Base-by-base conservation (phyloP, 2,329 filamentous ascomycete species). In the Aspergillus caelatus region DNA sequence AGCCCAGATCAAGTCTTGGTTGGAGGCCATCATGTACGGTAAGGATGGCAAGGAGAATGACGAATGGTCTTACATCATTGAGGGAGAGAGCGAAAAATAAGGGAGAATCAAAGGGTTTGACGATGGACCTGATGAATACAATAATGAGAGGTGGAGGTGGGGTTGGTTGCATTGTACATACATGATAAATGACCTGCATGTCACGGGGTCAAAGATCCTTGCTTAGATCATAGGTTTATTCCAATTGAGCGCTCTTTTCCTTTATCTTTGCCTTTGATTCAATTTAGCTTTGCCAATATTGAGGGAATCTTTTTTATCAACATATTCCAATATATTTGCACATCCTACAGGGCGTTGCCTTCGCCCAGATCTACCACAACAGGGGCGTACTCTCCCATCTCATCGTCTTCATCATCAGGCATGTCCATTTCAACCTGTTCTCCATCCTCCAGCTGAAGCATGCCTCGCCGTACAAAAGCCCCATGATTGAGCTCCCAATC, bases 1-100 rank as follows among this genome's bases (percentile, higher is more conserved):
- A 8, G 64, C 71, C 16, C 74, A 71, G 76, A 80, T 93, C 75
- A 93, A 91, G 83, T 79, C 79, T 43, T 90, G 86, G 85, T 80
- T 93, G 67, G 82, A 83, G 67, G 87, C 89, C 68, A 91, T 93
- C 78, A 92, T 92, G 88, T 93, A 89, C 75, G 90, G 91, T 62
- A 85, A 84, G 65, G 86, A 90, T 75, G 90, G 90, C 64, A 84
- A 84, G 62, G 86, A 85, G 72, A 73, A 88, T 62, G 89, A 93
- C 75, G 80, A 86, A 55, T 93, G 91, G 90, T 88, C 86, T 41
- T 84, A 91, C 61, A 83, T 91, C 41, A 83, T 93, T 41, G 81
- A 86, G 58, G 88, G 91, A 77, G 84, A 88, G 70, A 75, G 66
- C 70, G 71, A 74, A 60, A 74, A 74, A 57, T 70, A 66, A 55